A percentile compares a stretch with the other conserved stretches of the same genome.
Evolutionary conservation across 2,329 filamentous ascomycete species (phyloP).

Genomic region (Epichloe gansuensis): DNA sequence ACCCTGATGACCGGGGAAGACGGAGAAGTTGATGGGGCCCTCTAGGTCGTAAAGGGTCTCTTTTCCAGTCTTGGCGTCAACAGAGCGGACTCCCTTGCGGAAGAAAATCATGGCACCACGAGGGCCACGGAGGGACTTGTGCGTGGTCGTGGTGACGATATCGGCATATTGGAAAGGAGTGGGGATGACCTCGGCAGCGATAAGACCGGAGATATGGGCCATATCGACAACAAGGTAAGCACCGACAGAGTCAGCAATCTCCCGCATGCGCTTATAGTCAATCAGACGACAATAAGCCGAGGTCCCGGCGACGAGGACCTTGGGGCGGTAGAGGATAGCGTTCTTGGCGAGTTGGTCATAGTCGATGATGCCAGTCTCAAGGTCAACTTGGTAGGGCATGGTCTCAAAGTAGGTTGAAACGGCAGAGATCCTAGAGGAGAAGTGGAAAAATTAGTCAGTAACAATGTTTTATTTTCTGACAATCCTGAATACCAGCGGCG

Average conservation of each 20-base stretch:
- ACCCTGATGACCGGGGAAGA: constrained; percentile 98
- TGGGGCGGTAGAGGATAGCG: constrained; percentile 83
- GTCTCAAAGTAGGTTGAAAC: constrained; percentile 99
- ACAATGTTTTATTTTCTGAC: neutral
- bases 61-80: constrained; percentile 83
- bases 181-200: constrained; percentile 85
- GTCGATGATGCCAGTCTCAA: constrained; percentile 89
- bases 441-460: neutral
- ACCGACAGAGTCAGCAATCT: constrained; percentile 86
- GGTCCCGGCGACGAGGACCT: constrained; percentile 90
- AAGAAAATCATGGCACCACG: constrained; percentile 99
- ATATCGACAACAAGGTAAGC: constrained; percentile 96
- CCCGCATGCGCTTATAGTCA: constrained; percentile 90
- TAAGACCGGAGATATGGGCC: constrained; percentile 95
- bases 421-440: constrained; percentile 60
- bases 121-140: constrained; percentile 96
- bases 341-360: constrained; percentile 88
- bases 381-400: constrained; percentile 84
- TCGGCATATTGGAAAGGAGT: constrained; percentile 88
- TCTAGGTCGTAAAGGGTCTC: constrained; percentile 87
- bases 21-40: constrained; percentile 93
- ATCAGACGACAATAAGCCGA: constrained; percentile 97
- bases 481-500: neutral
- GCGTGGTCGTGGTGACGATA: constrained; percentile 94
- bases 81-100: constrained; percentile 87